Conservation (phyloP, 1,284 basidiomycete species). For the Rhodotorula sp. region DNA sequence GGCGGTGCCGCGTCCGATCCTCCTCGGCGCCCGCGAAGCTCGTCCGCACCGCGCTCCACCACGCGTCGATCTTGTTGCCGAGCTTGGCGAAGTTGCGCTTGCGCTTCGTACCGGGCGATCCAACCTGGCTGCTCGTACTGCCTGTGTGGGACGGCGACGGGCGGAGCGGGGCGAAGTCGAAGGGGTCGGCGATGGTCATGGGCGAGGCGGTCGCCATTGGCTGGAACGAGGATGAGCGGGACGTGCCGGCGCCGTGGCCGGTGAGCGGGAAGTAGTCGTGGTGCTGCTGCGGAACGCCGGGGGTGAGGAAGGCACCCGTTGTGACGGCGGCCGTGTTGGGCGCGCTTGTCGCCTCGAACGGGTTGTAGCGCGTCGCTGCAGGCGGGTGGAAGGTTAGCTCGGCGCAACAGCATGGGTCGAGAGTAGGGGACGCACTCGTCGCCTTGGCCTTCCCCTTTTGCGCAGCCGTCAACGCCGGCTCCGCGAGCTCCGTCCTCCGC, state of each 20-base stretch:
- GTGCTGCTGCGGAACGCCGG: conserved; percentile 13
- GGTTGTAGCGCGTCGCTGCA: conserved; percentile 34
- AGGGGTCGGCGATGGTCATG: conserved; percentile 15
- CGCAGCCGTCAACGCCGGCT: conserved; percentile 22
- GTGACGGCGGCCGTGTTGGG: conserved; percentile 2
- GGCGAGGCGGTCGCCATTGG: conserved; percentile 31
- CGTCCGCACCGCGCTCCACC: conserved; percentile 50
- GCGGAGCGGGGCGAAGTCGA: conserved; percentile 17
- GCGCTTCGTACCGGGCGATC: conserved; percentile 66
- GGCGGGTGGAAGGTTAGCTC: neutral
- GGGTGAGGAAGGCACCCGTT: conserved; percentile 29
- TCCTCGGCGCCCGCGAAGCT: conserved; percentile 41
- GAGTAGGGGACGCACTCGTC: conserved; percentile 8
- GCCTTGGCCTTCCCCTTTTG: conserved; percentile 36
- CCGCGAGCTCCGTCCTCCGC: conserved; percentile 9
- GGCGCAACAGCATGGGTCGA: neutral
- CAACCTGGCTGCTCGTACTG: conserved; percentile 2
- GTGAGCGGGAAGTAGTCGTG: conserved; percentile 27
- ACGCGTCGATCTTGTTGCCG: conserved; percentile 49
- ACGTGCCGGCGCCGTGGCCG: neutral
- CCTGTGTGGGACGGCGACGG: conserved; percentile 14
- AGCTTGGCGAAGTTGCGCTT: conserved; percentile 53
- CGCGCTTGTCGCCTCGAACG: conserved; percentile 38
- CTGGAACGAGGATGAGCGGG: conserved; percentile 11
- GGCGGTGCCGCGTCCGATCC: conserved; percentile 17